phyloP scores from a whole-genome alignment of 495 filamentous ascomycete genomes.

The Amphirosellinia nigrospora region DNA sequence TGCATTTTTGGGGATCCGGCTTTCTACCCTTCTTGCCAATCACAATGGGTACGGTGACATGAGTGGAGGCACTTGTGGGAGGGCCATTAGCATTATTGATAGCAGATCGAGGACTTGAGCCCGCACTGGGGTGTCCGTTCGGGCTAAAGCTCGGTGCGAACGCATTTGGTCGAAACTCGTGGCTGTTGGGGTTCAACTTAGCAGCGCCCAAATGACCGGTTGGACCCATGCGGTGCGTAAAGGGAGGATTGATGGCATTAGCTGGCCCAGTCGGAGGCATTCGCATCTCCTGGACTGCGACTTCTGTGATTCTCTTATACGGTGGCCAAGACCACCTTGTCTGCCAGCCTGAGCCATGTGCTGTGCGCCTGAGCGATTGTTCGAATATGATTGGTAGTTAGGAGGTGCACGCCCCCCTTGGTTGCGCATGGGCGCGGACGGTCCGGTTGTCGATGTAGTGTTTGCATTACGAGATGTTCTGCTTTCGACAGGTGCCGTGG shows the following conservation, averaged over 20 bases:
- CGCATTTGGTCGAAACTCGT: constrained; percentile 84
- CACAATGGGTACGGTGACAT: constrained; percentile 47
- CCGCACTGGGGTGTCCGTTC: constrained; percentile 62
- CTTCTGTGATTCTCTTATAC: constrained; percentile 56
- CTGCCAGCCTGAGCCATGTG: constrained; percentile 41
- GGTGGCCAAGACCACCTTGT: constrained; percentile 46
- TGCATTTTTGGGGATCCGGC: constrained; percentile 58
- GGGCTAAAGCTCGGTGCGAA: constrained; percentile 80
- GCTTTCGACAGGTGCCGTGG: constrained; percentile 31
- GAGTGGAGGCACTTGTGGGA: constrained; percentile 31
- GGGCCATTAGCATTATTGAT: constrained; percentile 53
- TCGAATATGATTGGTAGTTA: constrained; percentile 33
- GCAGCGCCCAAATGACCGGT: constrained; percentile 59
- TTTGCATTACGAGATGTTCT: constrained; percentile 37
- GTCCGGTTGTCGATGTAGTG: constrained; percentile 31
- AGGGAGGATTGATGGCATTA: constrained; percentile 52
- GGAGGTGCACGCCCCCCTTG: constrained; percentile 33
- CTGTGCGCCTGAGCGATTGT: constrained; percentile 47
- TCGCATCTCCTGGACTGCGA: constrained; percentile 52
- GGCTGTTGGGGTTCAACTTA: constrained; percentile 81
- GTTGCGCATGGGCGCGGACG: constrained; percentile 35
- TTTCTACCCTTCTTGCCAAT: constrained; percentile 67
- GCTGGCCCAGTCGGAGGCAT: constrained; percentile 61
- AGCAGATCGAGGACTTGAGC: constrained; percentile 68
- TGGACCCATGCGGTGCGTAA: constrained; percentile 53